These are phyloP conservation scores for Leishmania aethiopica DNA, from an alignment of 208 protist genomes.

Conservation along the genomic window DNA sequence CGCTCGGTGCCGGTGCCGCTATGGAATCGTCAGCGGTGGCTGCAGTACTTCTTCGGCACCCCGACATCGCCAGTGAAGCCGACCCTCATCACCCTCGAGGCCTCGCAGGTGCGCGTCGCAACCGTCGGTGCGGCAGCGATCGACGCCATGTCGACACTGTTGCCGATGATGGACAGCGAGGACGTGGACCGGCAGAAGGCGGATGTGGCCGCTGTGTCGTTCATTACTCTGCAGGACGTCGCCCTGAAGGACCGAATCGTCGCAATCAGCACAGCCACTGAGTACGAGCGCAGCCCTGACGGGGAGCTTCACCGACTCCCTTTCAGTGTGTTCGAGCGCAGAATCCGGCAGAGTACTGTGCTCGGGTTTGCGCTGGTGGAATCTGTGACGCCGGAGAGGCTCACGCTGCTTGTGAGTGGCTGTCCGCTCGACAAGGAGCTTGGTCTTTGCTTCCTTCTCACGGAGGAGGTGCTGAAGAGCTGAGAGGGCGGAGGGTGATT, in stretches of 20 bases:
- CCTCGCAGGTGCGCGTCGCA: conserved; percentile 43
- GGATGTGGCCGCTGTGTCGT: conserved; percentile 45
- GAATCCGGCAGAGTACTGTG: conserved; percentile 36
- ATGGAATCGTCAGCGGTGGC: conserved; percentile 50
- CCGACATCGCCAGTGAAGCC: conserved; percentile 47
- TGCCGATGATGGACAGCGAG: conserved; percentile 65
- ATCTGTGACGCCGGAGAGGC: conserved; percentile 33
- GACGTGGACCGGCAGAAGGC: conserved; percentile 14
- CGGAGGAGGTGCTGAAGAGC: conserved; percentile 36
- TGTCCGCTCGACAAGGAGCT: conserved; percentile 40
- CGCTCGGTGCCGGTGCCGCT: conserved; percentile 22
- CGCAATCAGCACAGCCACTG: conserved; percentile 56
- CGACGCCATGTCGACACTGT: conserved; percentile 51
- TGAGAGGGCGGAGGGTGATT: background rate
- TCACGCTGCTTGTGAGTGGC: conserved; percentile 56
- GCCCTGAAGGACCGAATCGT: conserved; percentile 62
- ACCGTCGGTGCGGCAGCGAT: conserved; percentile 42
- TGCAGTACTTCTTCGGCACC: conserved; percentile 75
- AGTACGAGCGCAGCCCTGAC: conserved; percentile 48
- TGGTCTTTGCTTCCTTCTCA: conserved; percentile 64
- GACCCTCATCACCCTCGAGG: conserved; percentile 40
- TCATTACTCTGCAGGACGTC: conserved; percentile 50
- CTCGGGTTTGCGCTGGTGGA: conserved; percentile 71
- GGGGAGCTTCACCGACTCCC: conserved; percentile 52
- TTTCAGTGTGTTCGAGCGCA: conserved; percentile 49